Evolutionary conservation across 345 rosid genomes (phyloP).

Genomic region (Mangifera indica): DNA sequence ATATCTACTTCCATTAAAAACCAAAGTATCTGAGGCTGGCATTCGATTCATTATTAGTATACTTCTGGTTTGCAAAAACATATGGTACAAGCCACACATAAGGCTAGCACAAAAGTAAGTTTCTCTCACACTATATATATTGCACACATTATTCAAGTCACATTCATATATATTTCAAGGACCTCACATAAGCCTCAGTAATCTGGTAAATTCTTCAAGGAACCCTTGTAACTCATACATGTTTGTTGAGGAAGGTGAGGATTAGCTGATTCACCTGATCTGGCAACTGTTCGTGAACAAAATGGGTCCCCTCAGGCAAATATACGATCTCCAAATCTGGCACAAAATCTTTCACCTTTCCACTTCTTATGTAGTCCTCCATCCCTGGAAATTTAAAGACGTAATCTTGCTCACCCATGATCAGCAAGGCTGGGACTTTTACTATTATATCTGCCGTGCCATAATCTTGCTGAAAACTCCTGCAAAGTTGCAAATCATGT

Average conservation of each 20-base stretch:
- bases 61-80: not conserved
- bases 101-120: not conserved
- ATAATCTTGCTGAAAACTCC: conserved; percentile 29
- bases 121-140: not conserved
- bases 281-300: conserved; percentile 55
- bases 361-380: conserved; percentile 45
- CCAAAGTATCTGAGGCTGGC: no score
- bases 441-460: conserved; percentile 27
- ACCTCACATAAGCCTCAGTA: not conserved
- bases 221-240: conserved; percentile 12
- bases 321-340: conserved; percentile 45
- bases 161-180: not conserved
- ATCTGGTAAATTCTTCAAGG: not conserved
- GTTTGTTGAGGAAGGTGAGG: conserved; percentile 41
- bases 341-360: conserved; percentile 42
- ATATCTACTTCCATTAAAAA: no score
- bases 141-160: not conserved
- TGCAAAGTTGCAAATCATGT: conserved; percentile 3
- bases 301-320: conserved; percentile 54
- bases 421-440: conserved; percentile 42
- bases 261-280: conserved; percentile 47
- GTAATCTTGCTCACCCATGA: conserved; percentile 56
- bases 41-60: not conserved
- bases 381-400: conserved; percentile 46
- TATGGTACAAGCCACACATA: not conserved